phyloP scores from a whole-genome alignment of 2,329 filamentous ascomycete species.

The Fusarium pseudoanthophilum region DNA sequence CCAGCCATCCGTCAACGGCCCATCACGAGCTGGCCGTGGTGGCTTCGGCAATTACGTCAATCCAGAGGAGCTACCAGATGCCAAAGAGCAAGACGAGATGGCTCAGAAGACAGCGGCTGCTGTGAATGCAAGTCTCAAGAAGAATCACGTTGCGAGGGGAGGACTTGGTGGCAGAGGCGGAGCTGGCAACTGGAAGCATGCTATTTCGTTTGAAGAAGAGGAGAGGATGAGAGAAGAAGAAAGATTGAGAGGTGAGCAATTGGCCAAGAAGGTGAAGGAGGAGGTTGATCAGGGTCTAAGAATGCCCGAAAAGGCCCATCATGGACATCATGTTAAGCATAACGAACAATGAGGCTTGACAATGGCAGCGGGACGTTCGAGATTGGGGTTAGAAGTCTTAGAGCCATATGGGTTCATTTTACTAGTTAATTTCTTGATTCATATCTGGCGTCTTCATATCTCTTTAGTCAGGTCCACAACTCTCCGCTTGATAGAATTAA shows the following conservation, averaged over 20 bases:
- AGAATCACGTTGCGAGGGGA: conserved; percentile 35
- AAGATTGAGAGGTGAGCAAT: conserved; percentile 48
- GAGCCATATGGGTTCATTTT: neutral
- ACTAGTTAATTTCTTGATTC: neutral
- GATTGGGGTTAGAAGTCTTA: neutral
- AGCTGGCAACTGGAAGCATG: conserved; percentile 64
- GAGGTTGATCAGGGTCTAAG: conserved; percentile 61
- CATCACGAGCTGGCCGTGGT: conserved; percentile 65
- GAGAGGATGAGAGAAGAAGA: conserved; percentile 41
- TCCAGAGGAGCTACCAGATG: conserved; percentile 47
- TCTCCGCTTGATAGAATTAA: neutral
- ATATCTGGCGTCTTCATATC: neutral
- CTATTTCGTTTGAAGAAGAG: conserved; percentile 40
- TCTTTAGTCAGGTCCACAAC: neutral
- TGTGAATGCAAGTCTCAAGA: conserved; percentile 47
- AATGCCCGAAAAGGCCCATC: conserved; percentile 59
- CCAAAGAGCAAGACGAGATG: conserved; percentile 50
- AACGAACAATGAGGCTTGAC: conserved; percentile 1
- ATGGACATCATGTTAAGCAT: conserved; percentile 28
- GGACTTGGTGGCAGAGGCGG: conserved; percentile 61
- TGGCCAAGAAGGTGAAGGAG: conserved; percentile 56
- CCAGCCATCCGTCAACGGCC: conserved; percentile 43
- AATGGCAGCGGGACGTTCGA: neutral
- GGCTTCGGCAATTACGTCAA: conserved; percentile 70
- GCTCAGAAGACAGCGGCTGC: conserved; percentile 50